phyloP scores from a whole-genome alignment of 2,329 filamentous ascomycete genomes.

The Cercospora sp. region DNA sequence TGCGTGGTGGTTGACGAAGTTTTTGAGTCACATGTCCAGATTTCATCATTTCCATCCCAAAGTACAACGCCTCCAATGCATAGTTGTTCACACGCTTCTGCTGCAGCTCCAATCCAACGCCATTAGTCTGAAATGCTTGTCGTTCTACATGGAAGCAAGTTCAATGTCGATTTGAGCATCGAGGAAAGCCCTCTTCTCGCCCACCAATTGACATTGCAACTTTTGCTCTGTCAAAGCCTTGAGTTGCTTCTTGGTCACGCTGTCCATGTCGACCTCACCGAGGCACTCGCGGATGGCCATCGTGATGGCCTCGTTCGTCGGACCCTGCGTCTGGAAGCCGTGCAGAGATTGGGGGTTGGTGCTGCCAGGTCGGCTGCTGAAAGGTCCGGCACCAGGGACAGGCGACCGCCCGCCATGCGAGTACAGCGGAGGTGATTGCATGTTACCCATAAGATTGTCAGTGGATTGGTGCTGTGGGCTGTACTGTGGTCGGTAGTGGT shows the following conservation, averaged over 20 bases:
- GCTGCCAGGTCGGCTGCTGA: slow-evolving; percentile 32
- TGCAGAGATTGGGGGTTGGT: slow-evolving; percentile 44
- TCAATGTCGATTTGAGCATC: slow-evolving; percentile 92
- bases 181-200: slow-evolving; percentile 84
- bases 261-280: slow-evolving; percentile 86
- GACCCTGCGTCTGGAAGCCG: slow-evolving; percentile 64
- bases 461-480: slow-evolving; percentile 41
- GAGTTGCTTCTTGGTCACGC: slow-evolving; percentile 95
- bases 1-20: neutral
- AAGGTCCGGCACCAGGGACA: slow-evolving; percentile 25
- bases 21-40: neutral
- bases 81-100: neutral
- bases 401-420: slow-evolving; percentile 30
- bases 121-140: neutral
- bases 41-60: neutral
- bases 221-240: slow-evolving; percentile 86
- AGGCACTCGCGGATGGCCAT: slow-evolving; percentile 83
- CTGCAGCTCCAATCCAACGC: neutral
- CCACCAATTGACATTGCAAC: slow-evolving; percentile 81
- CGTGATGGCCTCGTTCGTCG: slow-evolving; percentile 76
- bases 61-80: neutral
- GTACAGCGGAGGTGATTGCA: slow-evolving; percentile 37
- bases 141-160: slow-evolving; percentile 56
- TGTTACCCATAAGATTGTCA: slow-evolving; percentile 38
- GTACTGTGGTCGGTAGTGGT: slow-evolving; percentile 43